Evolutionary conservation across 2,329 filamentous ascomycete genomes (phyloP), one percentile per base, ranked within the genome.

Genomic region (Colletotrichum viniferum): DNA sequence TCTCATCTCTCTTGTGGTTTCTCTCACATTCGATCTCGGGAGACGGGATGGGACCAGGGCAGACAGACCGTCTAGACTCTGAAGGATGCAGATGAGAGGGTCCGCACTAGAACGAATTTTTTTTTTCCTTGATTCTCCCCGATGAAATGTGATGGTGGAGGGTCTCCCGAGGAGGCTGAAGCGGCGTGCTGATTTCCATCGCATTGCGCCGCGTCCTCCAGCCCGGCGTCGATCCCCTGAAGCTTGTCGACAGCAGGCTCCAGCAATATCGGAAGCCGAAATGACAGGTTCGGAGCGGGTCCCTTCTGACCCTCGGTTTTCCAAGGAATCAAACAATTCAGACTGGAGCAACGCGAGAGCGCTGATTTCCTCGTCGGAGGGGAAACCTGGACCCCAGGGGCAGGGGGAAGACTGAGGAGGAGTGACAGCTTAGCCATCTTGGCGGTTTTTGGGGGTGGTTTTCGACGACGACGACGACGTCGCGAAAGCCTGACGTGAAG

Each of bases 231-330:
- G 28, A 58, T 69, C 66, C 66, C 16, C 30, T 28, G 28, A 56
- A 67, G 43, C 64, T 56, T 67, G 43, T 16, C 36, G 43, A 21
- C 43, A 52, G 43, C 43, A 52, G 43, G 43, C 43, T 52, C 58
- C 56, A 52, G 56, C 36, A 69, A 64, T 71, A 58, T 71, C 60
- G 58, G 43, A 71, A 71, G 38, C 68, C 60, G 68, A 64, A 63
- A 71, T 71, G 38, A 56, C 58, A 64, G 68, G 55, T 71, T 64
- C 68, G 38, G 30, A 36, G 56, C 36, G 67, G 67, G 21, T 55
- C 56, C 13, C 36, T 52, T 2, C 7, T 5, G n/a, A 36, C 24
- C 55, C 55, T 28, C 26, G 21, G 16, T 16, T 38, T 69, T 69
- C 56, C 67, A 69, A 69, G 67, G 67, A 56, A 69, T n/a, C 28